phyloP scores from a whole-genome alignment of 257 asterid genomes.

The Cordia subcordata region DNA sequence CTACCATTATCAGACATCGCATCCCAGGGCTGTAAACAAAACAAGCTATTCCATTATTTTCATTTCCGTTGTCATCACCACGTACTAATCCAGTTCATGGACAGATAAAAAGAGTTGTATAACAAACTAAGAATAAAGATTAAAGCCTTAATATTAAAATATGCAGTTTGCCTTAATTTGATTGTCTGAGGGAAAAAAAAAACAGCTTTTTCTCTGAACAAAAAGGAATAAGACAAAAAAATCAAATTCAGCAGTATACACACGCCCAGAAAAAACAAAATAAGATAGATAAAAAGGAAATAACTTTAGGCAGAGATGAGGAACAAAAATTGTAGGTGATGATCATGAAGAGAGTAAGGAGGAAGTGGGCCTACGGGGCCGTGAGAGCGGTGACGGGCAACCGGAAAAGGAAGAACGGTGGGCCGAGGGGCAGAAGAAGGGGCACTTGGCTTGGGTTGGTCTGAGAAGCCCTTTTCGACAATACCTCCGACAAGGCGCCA shows the following conservation, averaged over 20 bases:
- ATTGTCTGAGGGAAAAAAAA: background rate
- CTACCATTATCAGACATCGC: constrained; percentile 31
- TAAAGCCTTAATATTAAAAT: background rate
- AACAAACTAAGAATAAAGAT: too few relatives aligned
- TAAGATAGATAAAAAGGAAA: too few relatives aligned
- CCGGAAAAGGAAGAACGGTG: constrained; percentile 75
- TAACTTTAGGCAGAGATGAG: too few relatives aligned
- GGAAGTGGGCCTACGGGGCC: constrained; percentile 54
- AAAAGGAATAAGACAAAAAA: background rate
- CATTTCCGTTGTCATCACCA: background rate
- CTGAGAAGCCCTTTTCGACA: constrained; percentile 81
- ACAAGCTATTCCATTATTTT: background rate
- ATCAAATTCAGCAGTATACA: too few relatives aligned
- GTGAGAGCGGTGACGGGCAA: constrained; percentile 90
- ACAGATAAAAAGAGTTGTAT: background rate
- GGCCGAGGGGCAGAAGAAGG: constrained; percentile 58
- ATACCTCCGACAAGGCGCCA: constrained; percentile 63
- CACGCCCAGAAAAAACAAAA: too few relatives aligned
- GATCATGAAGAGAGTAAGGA: background rate
- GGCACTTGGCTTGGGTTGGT: constrained; percentile 21
- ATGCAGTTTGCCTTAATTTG: background rate
- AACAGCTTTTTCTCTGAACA: background rate
- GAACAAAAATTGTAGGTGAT: background rate
- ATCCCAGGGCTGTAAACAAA: constrained; percentile 59
- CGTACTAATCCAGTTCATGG: background rate